Base-by-base conservation (phyloP, 371 early-diverging fungal species). In the Lichtheimia hyalospora region DNA sequence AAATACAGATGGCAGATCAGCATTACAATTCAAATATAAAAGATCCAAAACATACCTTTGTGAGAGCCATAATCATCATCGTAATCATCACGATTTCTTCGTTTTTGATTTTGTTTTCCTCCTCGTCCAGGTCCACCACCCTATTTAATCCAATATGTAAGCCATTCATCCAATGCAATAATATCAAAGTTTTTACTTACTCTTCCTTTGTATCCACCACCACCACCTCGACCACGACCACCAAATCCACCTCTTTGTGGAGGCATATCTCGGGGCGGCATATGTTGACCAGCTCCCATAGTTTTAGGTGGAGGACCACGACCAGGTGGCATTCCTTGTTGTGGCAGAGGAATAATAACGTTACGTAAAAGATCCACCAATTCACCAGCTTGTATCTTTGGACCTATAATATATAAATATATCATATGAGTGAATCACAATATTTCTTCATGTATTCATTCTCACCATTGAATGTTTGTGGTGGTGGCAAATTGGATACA, bases 401-500 rank as follows among this genome's bases (percentile, higher is more conserved):
- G 86, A 0, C 78, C 69, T 69, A 28, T 18, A 15, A 28, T 18
- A 15, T 24, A 54, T 2, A 4, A 52, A 8, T 34, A 8, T 10
- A 34, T 34, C 34, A 34, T 10, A 34, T 34, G 10, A 34, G 34
- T 34, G 34, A 8, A 34, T 34, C 34, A 34, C 34, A 34, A 8
- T 34, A 6, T 34, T 10, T 7, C 28, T 7, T 28, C 7, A 3
- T 8, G 5, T 34, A 2, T 8, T 10, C 28, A 27, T 49, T 28
- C 46, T 57, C 59, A 69, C 76, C 86, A 65, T 82, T 76, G 58
- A 81, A 84, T 8, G 66, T 69, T 0, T 76, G 63, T 23, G 84
- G 57, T 28, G 82, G 79, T 39, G 86, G 86, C 13, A 84, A 62
- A 16, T 76, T 77, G 6, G 83, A 75, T 8, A 84, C 71, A 58